phyloP scores from a whole-genome alignment of 78 protist genomes.

The Isochrysis galbana region DNA sequence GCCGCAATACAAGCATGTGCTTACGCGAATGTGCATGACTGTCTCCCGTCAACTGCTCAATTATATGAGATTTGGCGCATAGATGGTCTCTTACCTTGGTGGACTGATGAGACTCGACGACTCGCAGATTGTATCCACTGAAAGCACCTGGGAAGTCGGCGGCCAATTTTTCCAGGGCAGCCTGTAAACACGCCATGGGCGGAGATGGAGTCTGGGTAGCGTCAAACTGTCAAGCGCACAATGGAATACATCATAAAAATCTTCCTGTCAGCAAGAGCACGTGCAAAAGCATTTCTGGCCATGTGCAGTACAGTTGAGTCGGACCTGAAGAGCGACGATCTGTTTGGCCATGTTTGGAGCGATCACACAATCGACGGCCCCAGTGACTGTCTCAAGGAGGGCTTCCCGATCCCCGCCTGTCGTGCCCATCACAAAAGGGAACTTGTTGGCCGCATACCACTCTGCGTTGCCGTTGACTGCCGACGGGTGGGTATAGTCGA shows the following conservation, averaged over 20 bases:
- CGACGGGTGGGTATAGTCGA: constrained; percentile 27
- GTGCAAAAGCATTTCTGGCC: no score
- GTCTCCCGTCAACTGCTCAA: no score
- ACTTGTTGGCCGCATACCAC: constrained; percentile 1
- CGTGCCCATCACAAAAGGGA: constrained; percentile 9
- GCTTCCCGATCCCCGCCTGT: constrained; percentile 26
- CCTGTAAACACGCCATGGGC: no score
- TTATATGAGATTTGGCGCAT: no score
- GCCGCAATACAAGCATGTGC: no score
- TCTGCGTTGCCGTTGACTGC: constrained; percentile 23
- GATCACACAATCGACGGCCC: background rate
- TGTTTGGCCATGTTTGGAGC: constrained; percentile 29
- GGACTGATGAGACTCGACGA: constrained; percentile 5
- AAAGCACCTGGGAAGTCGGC: background rate
- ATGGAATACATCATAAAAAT: no score
- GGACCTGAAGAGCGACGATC: constrained; percentile 32
- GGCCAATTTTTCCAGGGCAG: background rate
- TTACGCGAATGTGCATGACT: no score
- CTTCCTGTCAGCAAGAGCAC: no score
- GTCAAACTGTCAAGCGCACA: no score
- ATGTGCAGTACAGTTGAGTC: no score
- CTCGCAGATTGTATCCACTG: background rate
- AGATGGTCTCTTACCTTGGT: no score
- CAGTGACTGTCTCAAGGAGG: background rate
- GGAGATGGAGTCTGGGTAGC: no score